Evolutionary conservation across 2,329 filamentous ascomycete genomes (phyloP), one percentile per base, ranked within the genome.

Genomic region (Fusarium lateritium): DNA sequence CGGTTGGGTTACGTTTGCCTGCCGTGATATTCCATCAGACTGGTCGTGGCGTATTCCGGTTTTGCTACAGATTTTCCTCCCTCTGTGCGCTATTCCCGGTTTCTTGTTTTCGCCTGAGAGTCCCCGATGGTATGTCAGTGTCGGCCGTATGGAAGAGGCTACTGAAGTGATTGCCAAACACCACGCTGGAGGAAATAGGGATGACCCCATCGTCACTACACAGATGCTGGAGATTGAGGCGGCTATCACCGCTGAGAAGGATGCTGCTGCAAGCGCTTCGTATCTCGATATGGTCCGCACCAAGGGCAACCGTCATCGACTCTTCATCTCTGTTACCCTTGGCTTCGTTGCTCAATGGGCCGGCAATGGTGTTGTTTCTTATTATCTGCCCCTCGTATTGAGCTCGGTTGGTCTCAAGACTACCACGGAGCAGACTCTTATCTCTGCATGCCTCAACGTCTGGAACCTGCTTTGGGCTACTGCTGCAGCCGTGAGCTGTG

Each of bases 381-480:
- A 60, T 10, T 61, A 61, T 34, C 44, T 61, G 5, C 44, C 58
- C 2, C 39, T 61, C 1, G 58, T 61, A 1, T 36, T 56, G 46
- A 34, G 4, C 17, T 56, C 54, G 3, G 54, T 56, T 9, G 54
- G 54, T 4, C 6, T 61, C 0, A 44, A 61, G 19, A 59, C 54
- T 1, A 38, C 56, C 0, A 61, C 58, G 0, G 15, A 61, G 26
- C 58, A 61, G 55, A 61, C 58, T 0, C 55, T 61, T 0, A 61
- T 61, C 1, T 61, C 58, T 0, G 58, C 55, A 2, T 60, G 44
- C 2, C 33, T 61, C 5, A 50, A 61, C 2, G 45, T 61, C 0
- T 61, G 55, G 58, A 61, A 61, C 9, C 58, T 61, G 2, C 21
- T 61, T 0, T 61, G 58, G 58, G 58, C 58, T 22, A 33, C 46